Percentiles rank a stretch among this genome's conserved stretches.
Evolutionary conservation across 805 yeast species (phyloP).

Genomic region (Nakazawaea ishiwadae): DNA sequence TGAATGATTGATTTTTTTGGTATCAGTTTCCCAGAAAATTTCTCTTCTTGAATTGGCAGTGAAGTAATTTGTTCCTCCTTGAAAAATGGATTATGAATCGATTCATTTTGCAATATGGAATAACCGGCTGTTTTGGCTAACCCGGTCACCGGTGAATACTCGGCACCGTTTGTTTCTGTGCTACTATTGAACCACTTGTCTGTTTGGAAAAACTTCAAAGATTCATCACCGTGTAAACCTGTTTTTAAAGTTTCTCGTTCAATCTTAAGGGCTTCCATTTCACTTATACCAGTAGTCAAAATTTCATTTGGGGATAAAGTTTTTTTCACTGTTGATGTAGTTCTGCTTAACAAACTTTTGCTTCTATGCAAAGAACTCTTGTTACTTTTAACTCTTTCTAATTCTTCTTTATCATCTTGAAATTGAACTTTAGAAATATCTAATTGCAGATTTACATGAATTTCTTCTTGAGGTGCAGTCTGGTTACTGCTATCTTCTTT

Average conservation of each 20-base stretch:
- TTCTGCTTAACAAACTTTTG: background rate
- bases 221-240: background rate
- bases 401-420: too few relatives aligned
- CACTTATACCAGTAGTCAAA: constrained; percentile 6
- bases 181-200: constrained; percentile 8
- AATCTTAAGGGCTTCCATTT: constrained; percentile 3
- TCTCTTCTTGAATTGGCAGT: too few relatives aligned
- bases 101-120: background rate
- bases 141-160: too few relatives aligned
- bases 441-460: too few relatives aligned
- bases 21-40: too few relatives aligned
- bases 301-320: background rate
- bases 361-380: background rate
- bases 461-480: too few relatives aligned
- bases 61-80: constrained; percentile 3
- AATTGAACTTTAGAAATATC: too few relatives aligned
- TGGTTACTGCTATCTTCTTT: too few relatives aligned
- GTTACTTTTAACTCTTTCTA: background rate
- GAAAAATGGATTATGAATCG: constrained; percentile 7
- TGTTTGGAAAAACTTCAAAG: background rate
- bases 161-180: background rate
- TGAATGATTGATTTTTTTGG: too few relatives aligned
- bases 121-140: background rate
- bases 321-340: background rate
- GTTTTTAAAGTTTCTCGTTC: background rate